Evolutionary conservation across 768 basidiomycete species (phyloP).

Genomic region (Trametes gibbosa): DNA sequence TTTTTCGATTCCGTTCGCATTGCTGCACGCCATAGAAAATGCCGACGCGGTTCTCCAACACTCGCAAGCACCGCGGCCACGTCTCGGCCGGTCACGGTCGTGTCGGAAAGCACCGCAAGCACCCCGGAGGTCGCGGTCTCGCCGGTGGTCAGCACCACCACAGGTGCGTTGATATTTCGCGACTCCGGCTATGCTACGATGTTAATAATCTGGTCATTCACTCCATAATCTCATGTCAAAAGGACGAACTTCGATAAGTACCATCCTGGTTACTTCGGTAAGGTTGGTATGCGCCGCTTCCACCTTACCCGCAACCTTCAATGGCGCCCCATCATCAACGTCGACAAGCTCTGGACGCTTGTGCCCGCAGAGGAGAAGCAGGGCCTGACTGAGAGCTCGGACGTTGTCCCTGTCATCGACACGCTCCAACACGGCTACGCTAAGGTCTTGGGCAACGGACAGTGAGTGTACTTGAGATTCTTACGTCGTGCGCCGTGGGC

Average conservation of each 20-base stretch:
- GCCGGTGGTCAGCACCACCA: constrained; percentile 99
- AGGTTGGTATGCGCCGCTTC: constrained; percentile 99
- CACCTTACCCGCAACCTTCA: constrained; percentile 87
- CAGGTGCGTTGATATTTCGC: constrained; percentile 54
- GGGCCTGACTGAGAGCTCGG: constrained; percentile 66
- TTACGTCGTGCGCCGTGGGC: no score
- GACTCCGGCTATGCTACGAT: no score
- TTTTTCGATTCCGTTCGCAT: background rate
- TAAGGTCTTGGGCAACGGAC: constrained; percentile 94
- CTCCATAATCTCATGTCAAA: background rate
- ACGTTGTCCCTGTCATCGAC: constrained; percentile 95
- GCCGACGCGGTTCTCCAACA: constrained; percentile 96
- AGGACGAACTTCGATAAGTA: constrained; percentile 98
- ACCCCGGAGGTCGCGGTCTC: constrained; percentile 99
- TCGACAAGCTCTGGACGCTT: constrained; percentile 95
- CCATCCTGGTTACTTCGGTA: constrained; percentile 99
- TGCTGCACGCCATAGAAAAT: constrained; percentile 49
- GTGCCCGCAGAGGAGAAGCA: constrained; percentile 84
- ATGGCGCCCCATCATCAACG: constrained; percentile 97
- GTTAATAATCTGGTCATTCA: background rate
- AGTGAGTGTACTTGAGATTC: constrained; percentile 44
- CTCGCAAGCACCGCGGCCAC: constrained; percentile 99
- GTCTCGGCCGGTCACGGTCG: constrained; percentile 99
- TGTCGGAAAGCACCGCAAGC: constrained; percentile 99
- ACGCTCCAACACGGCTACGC: constrained; percentile 79